Conservation (phyloP, 805 yeast species). For the Sungouiella blattae region DNA sequence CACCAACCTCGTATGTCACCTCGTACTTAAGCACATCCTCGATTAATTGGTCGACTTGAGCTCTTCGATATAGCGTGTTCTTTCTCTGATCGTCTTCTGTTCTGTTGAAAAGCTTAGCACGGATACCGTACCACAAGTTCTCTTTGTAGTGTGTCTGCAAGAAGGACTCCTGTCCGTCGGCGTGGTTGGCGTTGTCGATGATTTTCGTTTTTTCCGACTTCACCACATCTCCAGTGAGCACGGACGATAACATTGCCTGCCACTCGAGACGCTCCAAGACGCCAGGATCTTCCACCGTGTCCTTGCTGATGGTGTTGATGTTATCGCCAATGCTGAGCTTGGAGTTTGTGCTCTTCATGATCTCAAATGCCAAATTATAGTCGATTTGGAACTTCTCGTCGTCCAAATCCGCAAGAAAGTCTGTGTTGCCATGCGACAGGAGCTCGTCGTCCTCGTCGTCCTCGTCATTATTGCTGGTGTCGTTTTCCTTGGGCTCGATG, state of each 20-base stretch:
- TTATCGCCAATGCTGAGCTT: conserved; percentile 28
- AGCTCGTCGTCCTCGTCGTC: conserved; percentile 28
- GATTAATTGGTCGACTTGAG: conserved; percentile 67
- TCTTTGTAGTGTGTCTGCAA: conserved; percentile 57
- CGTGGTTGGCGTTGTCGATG: conserved; percentile 43
- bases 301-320: conserved; percentile 34
- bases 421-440: conserved; percentile 14
- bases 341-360: conserved; percentile 26
- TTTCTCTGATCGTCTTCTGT: conserved; percentile 74
- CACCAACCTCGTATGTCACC: conserved; percentile 39
- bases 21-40: conserved; percentile 66
- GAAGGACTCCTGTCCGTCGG: conserved; percentile 43
- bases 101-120: conserved; percentile 78
- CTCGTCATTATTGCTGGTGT: conserved; percentile 17
- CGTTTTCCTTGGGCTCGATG: conserved; percentile 14
- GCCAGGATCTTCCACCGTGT: conserved; percentile 40
- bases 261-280: conserved; percentile 84
- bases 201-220: conserved; percentile 82
- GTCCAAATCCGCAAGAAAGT: conserved; percentile 38
- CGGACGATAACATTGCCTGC: conserved; percentile 91
- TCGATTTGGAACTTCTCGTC: conserved; percentile 49
- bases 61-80: conserved; percentile 64
- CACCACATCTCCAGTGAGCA: conserved; percentile 92
- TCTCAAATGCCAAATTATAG: conserved; percentile 35
- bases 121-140: conserved; percentile 82